phyloP scores from a whole-genome alignment of 192 early-diverging fungal genomes.

The Coemansia sp. region DNA sequence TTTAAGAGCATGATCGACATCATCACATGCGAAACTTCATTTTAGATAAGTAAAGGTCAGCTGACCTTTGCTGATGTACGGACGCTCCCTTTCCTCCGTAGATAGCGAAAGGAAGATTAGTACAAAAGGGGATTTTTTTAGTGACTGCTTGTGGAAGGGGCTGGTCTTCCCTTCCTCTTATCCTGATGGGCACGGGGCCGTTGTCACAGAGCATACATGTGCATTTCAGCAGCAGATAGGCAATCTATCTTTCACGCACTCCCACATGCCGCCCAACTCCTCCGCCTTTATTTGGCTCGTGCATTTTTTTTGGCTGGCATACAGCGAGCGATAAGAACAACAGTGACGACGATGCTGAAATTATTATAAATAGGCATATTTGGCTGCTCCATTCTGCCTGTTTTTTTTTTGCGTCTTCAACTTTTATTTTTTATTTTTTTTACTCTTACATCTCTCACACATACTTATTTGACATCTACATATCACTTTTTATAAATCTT shows the following conservation, averaged over 20 bases:
- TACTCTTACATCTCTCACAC: neutral
- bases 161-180: neutral
- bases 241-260: conserved; percentile 1
- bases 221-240: conserved; percentile 4
- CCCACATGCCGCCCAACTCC: neutral
- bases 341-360: neutral
- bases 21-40: neutral
- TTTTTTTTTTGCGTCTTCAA: neutral
- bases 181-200: conserved; percentile 1
- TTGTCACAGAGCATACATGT: conserved; percentile 2
- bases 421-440: conserved; percentile 5
- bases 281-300: conserved; percentile 2
- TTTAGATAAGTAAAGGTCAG: neutral
- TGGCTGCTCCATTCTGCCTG: neutral
- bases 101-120: too few relatives aligned
- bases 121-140: neutral
- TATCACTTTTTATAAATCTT: neutral
- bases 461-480: neutral
- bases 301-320: neutral
- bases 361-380: neutral
- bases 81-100: neutral
- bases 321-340: neutral
- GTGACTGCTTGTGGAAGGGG: neutral
- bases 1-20: neutral
- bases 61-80: neutral